These are phyloP conservation scores for Colletotrichum aenigma DNA, from an alignment of 2,329 filamentous ascomycete genomes.

Conservation along the genomic window DNA sequence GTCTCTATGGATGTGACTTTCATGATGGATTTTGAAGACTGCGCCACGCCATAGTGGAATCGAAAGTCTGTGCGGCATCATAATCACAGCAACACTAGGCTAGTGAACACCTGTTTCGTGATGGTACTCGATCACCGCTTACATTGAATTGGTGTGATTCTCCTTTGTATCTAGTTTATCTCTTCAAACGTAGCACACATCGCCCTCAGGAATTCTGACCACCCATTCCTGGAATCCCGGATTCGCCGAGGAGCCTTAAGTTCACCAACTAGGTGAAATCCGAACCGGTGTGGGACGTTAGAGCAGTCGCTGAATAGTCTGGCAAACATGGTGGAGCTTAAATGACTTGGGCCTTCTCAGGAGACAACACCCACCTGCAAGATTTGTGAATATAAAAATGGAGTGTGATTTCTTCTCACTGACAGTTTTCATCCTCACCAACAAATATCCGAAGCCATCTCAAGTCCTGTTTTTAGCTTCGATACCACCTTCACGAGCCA, in stretches of 20 bases:
- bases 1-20: background rate
- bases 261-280: background rate
- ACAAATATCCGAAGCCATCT: background rate
- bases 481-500: background rate
- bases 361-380: background rate
- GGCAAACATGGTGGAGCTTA: background rate
- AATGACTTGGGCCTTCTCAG: background rate
- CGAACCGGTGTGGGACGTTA: background rate
- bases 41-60: background rate
- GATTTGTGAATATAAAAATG: background rate
- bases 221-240: background rate
- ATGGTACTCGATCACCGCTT: background rate
- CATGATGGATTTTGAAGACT: background rate
- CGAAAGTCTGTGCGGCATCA: background rate
- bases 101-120: background rate
- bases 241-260: background rate
- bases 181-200: background rate
- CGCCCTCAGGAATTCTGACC: background rate
- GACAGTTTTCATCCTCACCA: background rate
- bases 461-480: background rate
- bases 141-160: background rate
- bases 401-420: background rate
- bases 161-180: background rate
- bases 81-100: background rate
- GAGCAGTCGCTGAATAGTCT: background rate